Conservation (phyloP, 2,329 filamentous ascomycete genomes). For the Davidsoniella virescens region DNA sequence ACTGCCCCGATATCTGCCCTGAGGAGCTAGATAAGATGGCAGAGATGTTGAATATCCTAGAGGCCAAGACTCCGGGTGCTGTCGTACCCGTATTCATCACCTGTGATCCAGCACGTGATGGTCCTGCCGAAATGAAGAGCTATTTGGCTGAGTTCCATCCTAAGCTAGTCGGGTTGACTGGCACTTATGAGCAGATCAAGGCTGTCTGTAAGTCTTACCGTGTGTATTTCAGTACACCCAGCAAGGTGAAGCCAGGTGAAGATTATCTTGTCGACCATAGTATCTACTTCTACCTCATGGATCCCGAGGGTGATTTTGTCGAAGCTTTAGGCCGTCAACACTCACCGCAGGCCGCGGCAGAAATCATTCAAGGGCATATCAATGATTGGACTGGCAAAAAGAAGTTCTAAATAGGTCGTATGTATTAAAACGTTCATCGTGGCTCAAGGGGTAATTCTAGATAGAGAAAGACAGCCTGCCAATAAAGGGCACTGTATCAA, state of each 20-base stretch:
- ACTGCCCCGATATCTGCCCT: conserved; percentile 96
- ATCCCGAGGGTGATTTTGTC: conserved; percentile 94
- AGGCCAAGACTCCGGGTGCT: conserved; percentile 31
- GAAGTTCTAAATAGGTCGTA: conserved; percentile 12
- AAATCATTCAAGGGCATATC: conserved; percentile 74
- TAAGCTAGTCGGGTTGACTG: conserved; percentile 73
- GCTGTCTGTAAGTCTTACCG: conserved; percentile 87
- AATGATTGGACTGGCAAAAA: conserved; percentile 35
- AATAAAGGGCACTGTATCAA: not conserved
- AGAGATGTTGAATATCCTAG: conserved; percentile 67
- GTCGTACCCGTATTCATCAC: conserved; percentile 81
- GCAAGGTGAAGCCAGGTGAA: conserved; percentile 76
- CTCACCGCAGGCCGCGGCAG: conserved; percentile 70
- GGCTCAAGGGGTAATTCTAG: too few species aligned
- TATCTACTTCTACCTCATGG: conserved; percentile 99
- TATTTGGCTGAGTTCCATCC: conserved; percentile 88
- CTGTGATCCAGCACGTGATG: conserved; percentile 86
- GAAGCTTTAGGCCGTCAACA: conserved; percentile 93
- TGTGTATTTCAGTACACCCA: conserved; percentile 91
- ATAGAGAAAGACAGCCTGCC: too few species aligned
- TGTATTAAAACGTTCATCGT: not conserved
- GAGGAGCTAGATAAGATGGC: conserved; percentile 99
- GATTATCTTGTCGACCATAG: conserved; percentile 98
- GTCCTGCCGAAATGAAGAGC: conserved; percentile 63
- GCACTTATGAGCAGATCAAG: conserved; percentile 88